phyloP scores from a whole-genome alignment of 345 rosid genomes.

The Dimocarpus longan region DNA sequence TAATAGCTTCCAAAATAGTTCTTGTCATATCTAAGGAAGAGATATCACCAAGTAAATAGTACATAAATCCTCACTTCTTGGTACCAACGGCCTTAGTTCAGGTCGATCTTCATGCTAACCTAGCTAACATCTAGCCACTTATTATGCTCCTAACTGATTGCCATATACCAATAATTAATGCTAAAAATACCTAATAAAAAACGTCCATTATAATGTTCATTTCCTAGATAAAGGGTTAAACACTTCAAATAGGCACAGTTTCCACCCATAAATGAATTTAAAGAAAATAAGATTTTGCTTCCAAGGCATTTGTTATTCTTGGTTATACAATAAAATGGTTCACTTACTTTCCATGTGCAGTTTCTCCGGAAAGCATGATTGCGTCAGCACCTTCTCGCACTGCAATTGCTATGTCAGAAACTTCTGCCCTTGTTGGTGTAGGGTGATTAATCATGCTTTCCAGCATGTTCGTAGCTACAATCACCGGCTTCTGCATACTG shows the following conservation, averaged over 20 bases:
- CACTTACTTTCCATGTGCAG: conserved; percentile 96
- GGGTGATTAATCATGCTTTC: conserved; percentile 99
- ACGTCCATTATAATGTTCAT: not conserved
- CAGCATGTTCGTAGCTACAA: conserved; percentile 96
- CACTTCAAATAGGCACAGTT: not conserved
- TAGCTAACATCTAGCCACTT: not conserved
- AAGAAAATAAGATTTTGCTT: conserved; percentile 11
- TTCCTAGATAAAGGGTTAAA: not conserved
- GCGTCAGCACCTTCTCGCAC: conserved; percentile 97
- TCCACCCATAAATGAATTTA: not conserved
- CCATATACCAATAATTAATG: not conserved
- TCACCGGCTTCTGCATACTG: conserved; percentile 85
- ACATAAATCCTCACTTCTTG: not conserved
- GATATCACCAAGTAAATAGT: not conserved
- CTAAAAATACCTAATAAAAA: not conserved
- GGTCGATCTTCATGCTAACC: not conserved
- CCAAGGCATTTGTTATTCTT: not conserved
- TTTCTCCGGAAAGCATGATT: conserved; percentile 98
- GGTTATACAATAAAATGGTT: not conserved
- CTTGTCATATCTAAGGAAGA: not conserved
- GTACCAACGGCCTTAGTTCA: not conserved
- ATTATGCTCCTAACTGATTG: not conserved
- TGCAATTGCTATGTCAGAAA: conserved; percentile 93
- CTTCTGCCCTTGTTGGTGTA: conserved; percentile 99
- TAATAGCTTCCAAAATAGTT: not conserved